phyloP scores from a whole-genome alignment of 768 basidiomycete genomes.

The Phlebiopsis flavidoalba region DNA sequence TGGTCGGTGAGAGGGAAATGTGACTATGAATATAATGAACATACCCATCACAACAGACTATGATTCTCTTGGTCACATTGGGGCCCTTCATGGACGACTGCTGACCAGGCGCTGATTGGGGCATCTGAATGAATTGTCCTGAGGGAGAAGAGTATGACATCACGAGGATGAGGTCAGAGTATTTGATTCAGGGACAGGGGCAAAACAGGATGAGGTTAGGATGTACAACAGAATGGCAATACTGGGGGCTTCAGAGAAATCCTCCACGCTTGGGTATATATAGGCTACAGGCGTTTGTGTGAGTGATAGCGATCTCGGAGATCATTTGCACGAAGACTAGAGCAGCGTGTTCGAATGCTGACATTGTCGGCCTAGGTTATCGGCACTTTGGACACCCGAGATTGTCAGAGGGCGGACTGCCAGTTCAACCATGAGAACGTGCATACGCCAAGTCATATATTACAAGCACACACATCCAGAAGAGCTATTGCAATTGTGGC shows the following conservation, averaged over 20 bases:
- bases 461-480: too few relatives aligned
- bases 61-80: conserved; percentile 48
- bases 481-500: too few relatives aligned
- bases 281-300: background rate
- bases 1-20: background rate
- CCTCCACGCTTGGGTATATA: background rate
- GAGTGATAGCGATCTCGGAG: background rate
- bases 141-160: background rate
- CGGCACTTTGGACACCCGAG: background rate
- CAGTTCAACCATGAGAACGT: too few relatives aligned
- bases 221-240: background rate
- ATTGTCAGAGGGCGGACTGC: background rate
- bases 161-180: background rate
- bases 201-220: background rate
- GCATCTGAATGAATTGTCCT: background rate
- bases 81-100: conserved; percentile 2
- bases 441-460: too few relatives aligned
- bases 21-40: conserved; percentile 12
- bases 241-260: background rate
- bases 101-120: background rate
- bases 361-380: background rate
- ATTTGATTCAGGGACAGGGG: background rate
- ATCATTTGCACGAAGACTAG: background rate
- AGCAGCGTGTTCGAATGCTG: background rate
- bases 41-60: conserved; percentile 75